phyloP scores from a whole-genome alignment of 768 basidiomycete species.

The Chiua virens region DNA sequence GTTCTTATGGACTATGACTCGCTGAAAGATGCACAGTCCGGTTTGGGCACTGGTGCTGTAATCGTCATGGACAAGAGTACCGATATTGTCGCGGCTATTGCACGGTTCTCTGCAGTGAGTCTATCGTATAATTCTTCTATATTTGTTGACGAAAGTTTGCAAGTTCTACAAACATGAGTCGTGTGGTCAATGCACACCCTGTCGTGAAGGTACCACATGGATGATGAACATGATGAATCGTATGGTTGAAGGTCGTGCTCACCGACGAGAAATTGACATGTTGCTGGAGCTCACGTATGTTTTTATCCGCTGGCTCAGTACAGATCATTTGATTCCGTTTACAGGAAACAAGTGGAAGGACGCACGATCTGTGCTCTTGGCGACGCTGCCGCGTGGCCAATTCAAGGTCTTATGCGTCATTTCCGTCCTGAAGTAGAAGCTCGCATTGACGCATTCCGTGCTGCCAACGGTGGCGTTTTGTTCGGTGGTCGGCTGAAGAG shows the following conservation, averaged over 20 bases:
- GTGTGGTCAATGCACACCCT: slow-evolving; percentile 96
- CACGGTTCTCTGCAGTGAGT: slow-evolving; percentile 80
- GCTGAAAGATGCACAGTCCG: slow-evolving; percentile 92
- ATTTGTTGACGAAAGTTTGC: slow-evolving; percentile 4
- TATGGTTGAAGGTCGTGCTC: slow-evolving; percentile 88
- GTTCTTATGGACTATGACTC: slow-evolving; percentile 99
- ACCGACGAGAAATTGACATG: slow-evolving; percentile 97
- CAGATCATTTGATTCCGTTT: slow-evolving; percentile 4
- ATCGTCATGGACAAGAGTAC: slow-evolving; percentile 99
- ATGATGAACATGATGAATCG: slow-evolving; percentile 99
- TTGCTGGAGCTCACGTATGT: slow-evolving; percentile 87
- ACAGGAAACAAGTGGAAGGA: slow-evolving; percentile 93
- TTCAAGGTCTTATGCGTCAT: slow-evolving; percentile 96
- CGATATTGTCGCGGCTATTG: slow-evolving; percentile 91
- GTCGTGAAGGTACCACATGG: slow-evolving; percentile 95
- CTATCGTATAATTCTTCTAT: neutral
- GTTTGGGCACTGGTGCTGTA: slow-evolving; percentile 96
- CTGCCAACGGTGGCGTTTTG: slow-evolving; percentile 74
- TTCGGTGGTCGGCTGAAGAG: slow-evolving; percentile 82
- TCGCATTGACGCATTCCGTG: slow-evolving; percentile 78
- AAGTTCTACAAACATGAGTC: slow-evolving; percentile 99
- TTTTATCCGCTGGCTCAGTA: slow-evolving; percentile 10
- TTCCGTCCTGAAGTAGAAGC: slow-evolving; percentile 95
- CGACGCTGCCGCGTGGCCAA: slow-evolving; percentile 98
- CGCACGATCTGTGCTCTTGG: slow-evolving; percentile 97